Conservation (phyloP, 331 rosid genomes). For the Prunus yedoensis region DNA sequence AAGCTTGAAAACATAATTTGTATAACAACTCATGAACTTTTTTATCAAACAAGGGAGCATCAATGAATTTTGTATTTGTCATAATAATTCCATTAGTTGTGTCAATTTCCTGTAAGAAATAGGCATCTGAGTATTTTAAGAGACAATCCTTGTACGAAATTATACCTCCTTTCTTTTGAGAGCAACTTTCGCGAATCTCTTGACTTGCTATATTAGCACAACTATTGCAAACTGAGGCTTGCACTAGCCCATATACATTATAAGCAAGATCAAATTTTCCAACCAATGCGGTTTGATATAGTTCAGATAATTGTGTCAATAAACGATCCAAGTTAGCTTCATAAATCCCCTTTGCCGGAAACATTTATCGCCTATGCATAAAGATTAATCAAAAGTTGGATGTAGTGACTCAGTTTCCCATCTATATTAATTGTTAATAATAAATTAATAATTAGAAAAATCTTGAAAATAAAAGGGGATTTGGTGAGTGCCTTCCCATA, state of each 20-base stretch:
- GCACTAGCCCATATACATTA: background rate
- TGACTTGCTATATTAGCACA: background rate
- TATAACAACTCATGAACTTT: background rate
- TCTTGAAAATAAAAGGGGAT: too few relatives aligned
- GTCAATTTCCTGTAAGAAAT: background rate
- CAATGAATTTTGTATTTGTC: background rate
- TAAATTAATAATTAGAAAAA: too few relatives aligned
- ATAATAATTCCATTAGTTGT: background rate
- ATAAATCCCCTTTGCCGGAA: too few relatives aligned
- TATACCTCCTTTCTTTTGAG: background rate
- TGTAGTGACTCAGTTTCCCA: too few relatives aligned
- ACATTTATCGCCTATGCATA: too few relatives aligned
- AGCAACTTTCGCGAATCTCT: background rate
- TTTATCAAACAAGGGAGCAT: background rate
- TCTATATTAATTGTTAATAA: too few relatives aligned
- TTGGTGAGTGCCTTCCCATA: too few relatives aligned
- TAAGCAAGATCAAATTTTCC: too few relatives aligned
- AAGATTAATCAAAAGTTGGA: too few relatives aligned
- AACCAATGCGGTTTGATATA: too few relatives aligned
- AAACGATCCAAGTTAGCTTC: too few relatives aligned
- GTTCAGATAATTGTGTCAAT: too few relatives aligned
- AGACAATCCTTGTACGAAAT: background rate
- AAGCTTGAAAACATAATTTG: background rate
- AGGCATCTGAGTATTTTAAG: background rate
- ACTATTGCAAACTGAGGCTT: background rate